Evolutionary conservation across 768 basidiomycete species (phyloP), one percentile per base, ranked within the genome.

Genomic region (Neoboletus magnificus): DNA sequence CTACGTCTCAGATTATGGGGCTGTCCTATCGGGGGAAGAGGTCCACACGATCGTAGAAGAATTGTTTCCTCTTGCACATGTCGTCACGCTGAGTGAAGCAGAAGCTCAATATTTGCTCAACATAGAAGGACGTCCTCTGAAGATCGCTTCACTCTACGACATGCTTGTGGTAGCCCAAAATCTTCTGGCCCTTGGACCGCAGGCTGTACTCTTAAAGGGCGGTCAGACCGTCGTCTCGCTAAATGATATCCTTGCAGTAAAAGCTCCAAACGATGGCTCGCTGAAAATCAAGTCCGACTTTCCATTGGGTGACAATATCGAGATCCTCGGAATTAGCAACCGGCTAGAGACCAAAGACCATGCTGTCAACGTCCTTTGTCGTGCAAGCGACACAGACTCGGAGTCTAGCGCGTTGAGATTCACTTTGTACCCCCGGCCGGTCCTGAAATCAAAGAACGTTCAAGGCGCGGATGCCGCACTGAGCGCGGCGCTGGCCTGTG

Each of bases 321-420:
- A 54, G 23, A 51, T 54, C 12, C 48, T 54, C 13, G 52, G 52
- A 16, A 50, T 54, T 18, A 15, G 29, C 13, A 13, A 15, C 30
- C 4, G 0, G 9, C n/a, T 15, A 12, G 37, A 25, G 18, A 22
- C 15, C 22, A 50, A 40, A 16, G 48, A 54, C 4, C 39, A 11
- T n/a, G 48, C 41, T 6, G 51, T 52, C 12, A 44, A 54, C 9
- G 37, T 54, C 18, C 53, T 54, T 51, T 54, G 53, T 22, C 29
- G 29, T 32, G 13, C 22, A 5, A 39, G 13, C 13, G 18, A 15
- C 32, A 33, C 46, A n/a, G n/a, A n/a, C n/a, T n/a, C n/a, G 18
- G 22, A 22, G 23, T 20, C 43, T 20, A 35, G 7, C 37, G 9
- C 12, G n/a, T 12, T 50, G 23, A 27, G 30, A 18, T 50, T 50